phyloP scores from a whole-genome alignment of 805 yeast genomes.

The Grigorovia humatica region DNA sequence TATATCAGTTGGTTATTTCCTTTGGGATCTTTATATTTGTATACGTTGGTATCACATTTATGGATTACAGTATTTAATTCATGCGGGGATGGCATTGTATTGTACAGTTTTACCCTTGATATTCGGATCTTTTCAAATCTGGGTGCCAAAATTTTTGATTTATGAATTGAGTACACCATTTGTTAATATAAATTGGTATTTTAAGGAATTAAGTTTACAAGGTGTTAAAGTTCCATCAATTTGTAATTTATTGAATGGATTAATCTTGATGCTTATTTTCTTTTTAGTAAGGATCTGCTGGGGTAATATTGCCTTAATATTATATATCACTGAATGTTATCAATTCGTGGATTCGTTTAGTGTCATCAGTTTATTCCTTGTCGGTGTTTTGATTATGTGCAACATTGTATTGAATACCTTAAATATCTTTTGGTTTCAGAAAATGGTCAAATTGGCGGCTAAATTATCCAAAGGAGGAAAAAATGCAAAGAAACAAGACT shows the following conservation, averaged over 20 bases:
- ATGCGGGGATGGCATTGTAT: conserved; percentile 70
- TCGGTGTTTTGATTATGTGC: neutral
- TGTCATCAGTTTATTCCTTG: conserved; percentile 6
- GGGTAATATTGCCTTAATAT: conserved; percentile 68
- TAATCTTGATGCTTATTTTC: conserved; percentile 56
- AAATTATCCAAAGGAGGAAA: conserved; percentile 29
- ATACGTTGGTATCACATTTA: conserved; percentile 50
- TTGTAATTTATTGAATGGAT: conserved; percentile 57
- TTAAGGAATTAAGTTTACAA: conserved; percentile 63
- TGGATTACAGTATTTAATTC: conserved; percentile 74
- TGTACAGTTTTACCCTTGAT: conserved; percentile 55
- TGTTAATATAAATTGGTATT: conserved; percentile 89
- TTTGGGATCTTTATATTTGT: conserved; percentile 83
- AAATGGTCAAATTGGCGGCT: conserved; percentile 70
- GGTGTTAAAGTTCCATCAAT: conserved; percentile 36
- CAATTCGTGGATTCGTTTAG: neutral
- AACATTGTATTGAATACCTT: conserved; percentile 51
- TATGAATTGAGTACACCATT: conserved; percentile 92
- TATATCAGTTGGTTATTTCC: conserved; percentile 71
- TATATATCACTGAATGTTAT: conserved; percentile 21
- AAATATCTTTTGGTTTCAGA: conserved; percentile 78
- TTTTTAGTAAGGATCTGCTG: conserved; percentile 72
- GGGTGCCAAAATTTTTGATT: conserved; percentile 71
- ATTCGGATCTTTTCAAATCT: conserved; percentile 65
- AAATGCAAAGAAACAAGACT: neutral